Base-by-base conservation (phyloP, 768 basidiomycete species). In the Pleurotus eryngii region DNA sequence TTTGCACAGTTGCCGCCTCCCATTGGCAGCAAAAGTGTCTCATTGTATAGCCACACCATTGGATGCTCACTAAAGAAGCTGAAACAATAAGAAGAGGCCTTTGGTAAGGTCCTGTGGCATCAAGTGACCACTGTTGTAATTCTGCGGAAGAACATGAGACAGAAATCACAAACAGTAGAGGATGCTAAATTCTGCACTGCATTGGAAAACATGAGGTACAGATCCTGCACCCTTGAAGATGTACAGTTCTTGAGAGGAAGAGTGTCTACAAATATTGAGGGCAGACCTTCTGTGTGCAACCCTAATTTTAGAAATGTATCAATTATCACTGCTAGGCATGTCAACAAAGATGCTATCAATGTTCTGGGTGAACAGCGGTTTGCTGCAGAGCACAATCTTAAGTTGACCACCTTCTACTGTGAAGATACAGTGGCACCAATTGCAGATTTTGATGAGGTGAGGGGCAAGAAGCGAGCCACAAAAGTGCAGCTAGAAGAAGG, bases 1-100 rank as follows among this genome's bases (percentile, higher is more conserved):
- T 76, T 78, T 66, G 75, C 72, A 6, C 68, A 69, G 49, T 55
- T 69, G 0, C 63, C 66, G 5, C 66, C 66, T 27, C 58, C 64
- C 0, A 56, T 55, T 27, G 55, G 61, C 15, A 27, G 56, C 2
- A 30, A 55, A 51, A 39, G 9, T 30, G 20, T 49, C 53, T 14
- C n/a, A 64, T 2, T 72, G 3, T 73, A 69, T 38, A 63, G 56
- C n/a, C 40, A 43, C 40, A 59, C 18, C 5, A 57, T 67, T 17
- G 59, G 61, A 20, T 53, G 8, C 38, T n/a, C 22, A 18, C 39
- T 20, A 3, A 22, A n/a, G 20, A 57, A 15, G 26, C 6, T 57
- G 15, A 15, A 15, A 24, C 40, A 43, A 30, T 68, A 70, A 57
- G 56, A 68, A 45, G 51, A 56, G 11, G 57, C 63, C 1, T 58